Base-by-base conservation (phyloP, 140 eudicot genomes). In the Oenanthe javanica region DNA sequence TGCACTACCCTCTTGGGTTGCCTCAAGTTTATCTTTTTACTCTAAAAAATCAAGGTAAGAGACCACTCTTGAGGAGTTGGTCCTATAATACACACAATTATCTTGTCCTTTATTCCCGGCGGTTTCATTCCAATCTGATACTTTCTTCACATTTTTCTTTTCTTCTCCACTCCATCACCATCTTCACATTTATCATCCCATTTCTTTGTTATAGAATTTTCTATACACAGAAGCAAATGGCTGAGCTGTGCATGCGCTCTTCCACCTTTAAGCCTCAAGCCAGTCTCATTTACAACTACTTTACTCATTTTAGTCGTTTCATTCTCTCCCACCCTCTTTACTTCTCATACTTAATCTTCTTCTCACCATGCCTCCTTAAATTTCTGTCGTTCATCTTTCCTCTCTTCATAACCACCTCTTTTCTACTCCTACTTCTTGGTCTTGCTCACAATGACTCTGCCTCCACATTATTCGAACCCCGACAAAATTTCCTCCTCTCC, bases 51-150 rank as follows among this genome's bases (percentile, higher is more conserved):
- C 6, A n/a, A 4, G 42, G 57, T 42, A 74, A 74, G 9, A 74
- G 27, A 42, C 42, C 47, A 2, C 14, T 25, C 21, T 1, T 19
- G 12, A 7, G 64, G 23, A 55, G 16, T 15, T 6, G 21, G 40
- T 36, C 40, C 64, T 55, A 40, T 40, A 42, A 72, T 0, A 15
- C 12, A 72, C 78, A 86, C 71, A 78, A 49, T 50, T 49, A 38
- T 80, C 84, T 31, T 43, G 79, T 76, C 97, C 98, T 87, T 88
- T 86, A 91, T 86, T 94, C 97, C 91, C 97, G 98, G 90, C 97
- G 93, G 85, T 76, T 82, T 88, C 89, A 85, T 84, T 82, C 43
- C 63, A 82, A 54, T 76, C 55, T 8, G 55, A 73, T 51, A 72
- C 11, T 48, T 25, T 80, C 69, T 69, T 76, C 42, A 86, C 73